Conservation (phyloP, 352 stramenopile genomes). For the Globisporangium polare region DNA sequence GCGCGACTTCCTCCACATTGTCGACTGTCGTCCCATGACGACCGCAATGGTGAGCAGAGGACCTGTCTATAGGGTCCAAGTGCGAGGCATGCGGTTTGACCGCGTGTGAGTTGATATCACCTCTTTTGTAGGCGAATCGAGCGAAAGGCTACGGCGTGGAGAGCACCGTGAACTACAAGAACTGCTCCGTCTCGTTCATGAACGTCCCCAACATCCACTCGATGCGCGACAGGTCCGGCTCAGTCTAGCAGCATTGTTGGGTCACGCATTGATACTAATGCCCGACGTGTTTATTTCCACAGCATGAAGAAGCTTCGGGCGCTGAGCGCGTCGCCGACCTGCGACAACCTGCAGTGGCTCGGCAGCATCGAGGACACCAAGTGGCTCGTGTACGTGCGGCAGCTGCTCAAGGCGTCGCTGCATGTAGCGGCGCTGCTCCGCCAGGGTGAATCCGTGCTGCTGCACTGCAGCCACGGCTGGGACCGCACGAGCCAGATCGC, state of each 20-base stretch:
- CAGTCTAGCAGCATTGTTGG: neutral
- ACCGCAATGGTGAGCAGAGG: constrained; percentile 44
- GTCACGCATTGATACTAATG: neutral
- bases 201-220: constrained; percentile 99
- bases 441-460: constrained; percentile 71
- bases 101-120: neutral
- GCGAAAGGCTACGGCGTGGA: constrained; percentile 95
- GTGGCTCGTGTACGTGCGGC: constrained; percentile 95
- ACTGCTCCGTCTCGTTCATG: constrained; percentile 95
- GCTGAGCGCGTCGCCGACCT: constrained; percentile 73
- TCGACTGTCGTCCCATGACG: constrained; percentile 81
- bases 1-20: constrained; percentile 71
- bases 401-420: constrained; percentile 91
- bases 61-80: neutral
- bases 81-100: neutral
- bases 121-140: constrained; percentile 45
- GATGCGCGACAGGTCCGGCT: constrained; percentile 92
- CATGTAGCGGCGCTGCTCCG: constrained; percentile 91
- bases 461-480: constrained; percentile 87
- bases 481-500: constrained; percentile 90
- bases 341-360: constrained; percentile 92
- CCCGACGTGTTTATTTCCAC: constrained; percentile 5
- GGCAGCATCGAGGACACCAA: constrained; percentile 94
- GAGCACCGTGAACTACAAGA: constrained; percentile 95
- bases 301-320: constrained; percentile 73